Conservation (phyloP, 305 asterid genomes). For the Ajuga reptans region DNA sequence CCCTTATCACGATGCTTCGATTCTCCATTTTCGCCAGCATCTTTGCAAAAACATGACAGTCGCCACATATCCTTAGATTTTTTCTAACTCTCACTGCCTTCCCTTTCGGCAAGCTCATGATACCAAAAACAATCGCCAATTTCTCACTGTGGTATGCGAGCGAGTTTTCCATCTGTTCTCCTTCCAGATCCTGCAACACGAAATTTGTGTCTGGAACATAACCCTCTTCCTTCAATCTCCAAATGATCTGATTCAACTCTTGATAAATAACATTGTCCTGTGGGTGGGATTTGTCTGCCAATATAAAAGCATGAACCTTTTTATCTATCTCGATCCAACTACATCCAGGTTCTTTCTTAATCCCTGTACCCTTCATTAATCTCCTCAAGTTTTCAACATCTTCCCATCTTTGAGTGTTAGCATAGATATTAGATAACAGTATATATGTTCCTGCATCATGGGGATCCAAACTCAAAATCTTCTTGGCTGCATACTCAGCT, state of each 20-base stretch:
- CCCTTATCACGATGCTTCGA: constrained; percentile 56
- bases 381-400: constrained; percentile 46
- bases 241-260: constrained; percentile 41
- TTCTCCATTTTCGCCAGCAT: constrained; percentile 47
- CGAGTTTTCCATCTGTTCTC: constrained; percentile 63
- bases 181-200: constrained; percentile 75
- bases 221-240: constrained; percentile 37
- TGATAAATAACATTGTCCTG: constrained; percentile 31
- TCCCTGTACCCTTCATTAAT: constrained; percentile 43
- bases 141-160: constrained; percentile 68
- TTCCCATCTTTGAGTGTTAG: constrained; percentile 55
- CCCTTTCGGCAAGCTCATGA: constrained; percentile 42
- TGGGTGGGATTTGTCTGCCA: constrained; percentile 63
- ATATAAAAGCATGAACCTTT: constrained; percentile 50
- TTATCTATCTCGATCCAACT: constrained; percentile 67
- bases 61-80: constrained; percentile 55
- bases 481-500: constrained; percentile 60
- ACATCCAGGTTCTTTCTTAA: constrained; percentile 71
- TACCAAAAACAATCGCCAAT: constrained; percentile 57
- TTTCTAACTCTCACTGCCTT: constrained; percentile 59
- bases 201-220: constrained; percentile 41
- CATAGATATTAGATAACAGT: constrained; percentile 56
- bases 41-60: constrained; percentile 37
- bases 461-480: constrained; percentile 51
- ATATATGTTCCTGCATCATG: constrained; percentile 54